These are phyloP conservation scores for Tolypocladium cylindrosporum DNA, from an alignment of 2,329 filamentous ascomycete genomes.

Conservation along the genomic window DNA sequence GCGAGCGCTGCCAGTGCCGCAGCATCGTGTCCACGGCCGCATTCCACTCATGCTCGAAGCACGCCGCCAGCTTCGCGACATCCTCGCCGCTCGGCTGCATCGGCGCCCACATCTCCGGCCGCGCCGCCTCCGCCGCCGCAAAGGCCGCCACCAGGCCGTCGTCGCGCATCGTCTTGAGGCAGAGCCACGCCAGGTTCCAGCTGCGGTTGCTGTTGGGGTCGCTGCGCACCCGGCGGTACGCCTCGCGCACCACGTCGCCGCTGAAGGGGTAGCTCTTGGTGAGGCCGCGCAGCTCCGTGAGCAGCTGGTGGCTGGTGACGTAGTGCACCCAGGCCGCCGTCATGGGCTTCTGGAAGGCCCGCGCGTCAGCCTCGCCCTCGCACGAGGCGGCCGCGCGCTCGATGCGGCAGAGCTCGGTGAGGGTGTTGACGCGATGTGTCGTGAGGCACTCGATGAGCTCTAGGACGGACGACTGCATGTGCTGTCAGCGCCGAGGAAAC, in stretches of 20 bases:
- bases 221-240: slow-evolving; percentile 49
- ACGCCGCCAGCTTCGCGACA: slow-evolving; percentile 46
- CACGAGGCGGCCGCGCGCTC: slow-evolving; percentile 54
- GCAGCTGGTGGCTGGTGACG: slow-evolving; percentile 58
- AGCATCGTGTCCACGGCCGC: slow-evolving; percentile 56
- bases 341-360: slow-evolving; percentile 52
- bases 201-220: slow-evolving; percentile 59
- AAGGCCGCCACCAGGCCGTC: slow-evolving; percentile 52
- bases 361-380: slow-evolving; percentile 47
- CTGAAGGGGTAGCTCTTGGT: slow-evolving; percentile 60
- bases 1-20: slow-evolving; percentile 54
- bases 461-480: slow-evolving; percentile 39
- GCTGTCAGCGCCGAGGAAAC: not conserved
- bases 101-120: slow-evolving; percentile 62
- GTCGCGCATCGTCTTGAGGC: slow-evolving; percentile 54
- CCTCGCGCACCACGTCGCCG: slow-evolving; percentile 54
- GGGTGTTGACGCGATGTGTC: slow-evolving; percentile 61
- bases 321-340: slow-evolving; percentile 63
- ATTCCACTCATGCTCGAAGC: slow-evolving; percentile 59
- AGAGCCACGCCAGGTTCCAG: slow-evolving; percentile 70
- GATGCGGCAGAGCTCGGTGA: slow-evolving; percentile 62
- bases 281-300: slow-evolving; percentile 59
- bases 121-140: slow-evolving; percentile 49
- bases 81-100: slow-evolving; percentile 44
- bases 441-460: slow-evolving; percentile 54